A percentile compares a stretch with the other conserved stretches of the same genome.
These are phyloP conservation scores for Ceratobasidium sp. DNA, from an alignment of 1,284 basidiomycete species.

Conservation along the genomic window DNA sequence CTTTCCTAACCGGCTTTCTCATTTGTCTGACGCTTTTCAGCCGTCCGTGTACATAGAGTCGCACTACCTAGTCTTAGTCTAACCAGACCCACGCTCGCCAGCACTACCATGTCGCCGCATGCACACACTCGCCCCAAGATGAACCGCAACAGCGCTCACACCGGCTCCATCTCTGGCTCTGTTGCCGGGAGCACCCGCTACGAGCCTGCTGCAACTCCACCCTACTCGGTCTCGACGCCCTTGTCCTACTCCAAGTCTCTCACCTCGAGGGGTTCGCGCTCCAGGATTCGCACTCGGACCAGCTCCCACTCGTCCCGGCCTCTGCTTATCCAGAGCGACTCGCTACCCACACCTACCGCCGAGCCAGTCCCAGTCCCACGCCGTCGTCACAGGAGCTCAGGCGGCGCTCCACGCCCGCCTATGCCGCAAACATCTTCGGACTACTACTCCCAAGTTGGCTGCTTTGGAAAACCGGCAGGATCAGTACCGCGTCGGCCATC, in stretches of 20 bases:
- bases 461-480: conserved; percentile 24
- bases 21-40: conserved; percentile 14
- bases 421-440: conserved; percentile 24
- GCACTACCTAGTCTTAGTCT: background rate
- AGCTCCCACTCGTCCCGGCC: conserved; percentile 30
- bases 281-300: conserved; percentile 24
- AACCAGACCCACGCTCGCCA: conserved; percentile 20
- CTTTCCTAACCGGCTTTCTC: background rate
- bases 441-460: conserved; percentile 26
- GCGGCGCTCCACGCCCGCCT: conserved; percentile 4
- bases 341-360: conserved; percentile 3
- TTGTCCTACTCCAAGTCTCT: conserved; percentile 28
- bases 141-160: conserved; percentile 30
- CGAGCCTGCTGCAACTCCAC: conserved; percentile 3
- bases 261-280: conserved; percentile 25
- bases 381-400: conserved; percentile 25
- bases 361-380: conserved; percentile 9
- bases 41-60: conserved; percentile 25
- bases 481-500: conserved; percentile 18
- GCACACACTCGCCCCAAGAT: conserved; percentile 25
- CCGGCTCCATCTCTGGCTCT: conserved; percentile 22
- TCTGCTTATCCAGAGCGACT: conserved; percentile 11
- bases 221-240: background rate
- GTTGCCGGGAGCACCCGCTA: conserved; percentile 8
- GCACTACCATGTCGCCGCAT: conserved; percentile 30